A percentile compares a stretch with the other conserved stretches of the same genome.
These are phyloP conservation scores for Coemansia sp. DNA, from an alignment of 192 early-diverging fungal species.

Conservation along the genomic window DNA sequence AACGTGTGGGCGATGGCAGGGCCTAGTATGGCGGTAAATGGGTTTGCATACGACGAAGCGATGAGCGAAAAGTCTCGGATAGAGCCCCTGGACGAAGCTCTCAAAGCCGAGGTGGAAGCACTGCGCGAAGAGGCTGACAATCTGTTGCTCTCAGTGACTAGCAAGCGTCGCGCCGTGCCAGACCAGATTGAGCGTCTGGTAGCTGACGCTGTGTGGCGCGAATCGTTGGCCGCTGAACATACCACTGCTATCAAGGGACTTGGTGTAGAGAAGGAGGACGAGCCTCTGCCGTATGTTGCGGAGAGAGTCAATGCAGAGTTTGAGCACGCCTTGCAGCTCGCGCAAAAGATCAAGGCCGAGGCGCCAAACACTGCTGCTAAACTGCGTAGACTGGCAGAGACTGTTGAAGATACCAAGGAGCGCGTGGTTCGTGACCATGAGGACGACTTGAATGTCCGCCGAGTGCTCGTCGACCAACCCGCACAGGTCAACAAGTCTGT, in stretches of 20 bases:
- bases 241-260: constrained; percentile 29
- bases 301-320: constrained; percentile 45
- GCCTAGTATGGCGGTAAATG: constrained; percentile 46
- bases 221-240: constrained; percentile 42
- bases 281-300: constrained; percentile 32
- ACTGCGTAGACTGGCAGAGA: constrained; percentile 15
- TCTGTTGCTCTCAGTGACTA: constrained; percentile 34
- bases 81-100: constrained; percentile 41
- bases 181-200: constrained; percentile 45
- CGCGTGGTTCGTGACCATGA: background rate
- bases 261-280: background rate
- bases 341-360: constrained; percentile 8
- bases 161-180: constrained; percentile 43
- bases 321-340: constrained; percentile 19
- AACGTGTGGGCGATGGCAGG: constrained; percentile 43
- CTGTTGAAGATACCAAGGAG: constrained; percentile 18
- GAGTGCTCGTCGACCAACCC: constrained; percentile 1
- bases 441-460: background rate
- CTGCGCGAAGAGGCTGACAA: constrained; percentile 43
- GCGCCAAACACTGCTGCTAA: constrained; percentile 16
- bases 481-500: background rate
- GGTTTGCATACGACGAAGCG: constrained; percentile 44
- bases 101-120: constrained; percentile 36
- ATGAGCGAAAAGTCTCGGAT: constrained; percentile 41
- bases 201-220: constrained; percentile 34